Evolutionary conservation across 2,329 filamentous ascomycete species (phyloP).

Genomic region (Sarocladium kiliense): DNA sequence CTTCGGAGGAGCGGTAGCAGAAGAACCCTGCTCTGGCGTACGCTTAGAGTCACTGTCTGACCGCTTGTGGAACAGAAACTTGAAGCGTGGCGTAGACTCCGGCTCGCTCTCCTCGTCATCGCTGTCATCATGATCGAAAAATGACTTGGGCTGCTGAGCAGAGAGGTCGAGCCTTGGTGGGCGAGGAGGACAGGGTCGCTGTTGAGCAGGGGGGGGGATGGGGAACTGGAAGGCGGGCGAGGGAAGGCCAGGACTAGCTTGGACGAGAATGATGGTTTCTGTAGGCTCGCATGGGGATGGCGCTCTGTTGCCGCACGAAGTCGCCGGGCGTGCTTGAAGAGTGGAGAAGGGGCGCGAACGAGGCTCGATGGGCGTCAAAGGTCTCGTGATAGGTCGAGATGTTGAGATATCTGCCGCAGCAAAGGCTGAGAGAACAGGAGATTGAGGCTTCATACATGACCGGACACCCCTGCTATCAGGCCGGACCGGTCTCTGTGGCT

Average conservation of each 20-base stretch:
- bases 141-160: slow-evolving; percentile 29
- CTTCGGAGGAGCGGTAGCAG: neutral
- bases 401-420: slow-evolving; percentile 1
- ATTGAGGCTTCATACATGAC: slow-evolving; percentile 15
- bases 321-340: neutral
- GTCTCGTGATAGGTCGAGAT: neutral
- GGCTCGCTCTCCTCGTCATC: slow-evolving; percentile 33
- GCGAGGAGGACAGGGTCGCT: slow-evolving; percentile 22
- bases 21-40: neutral
- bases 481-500: slow-evolving; percentile 23
- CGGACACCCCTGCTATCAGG: slow-evolving; percentile 21
- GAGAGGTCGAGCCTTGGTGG: slow-evolving; percentile 14
- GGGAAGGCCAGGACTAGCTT: neutral
- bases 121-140: slow-evolving; percentile 46
- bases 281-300: neutral
- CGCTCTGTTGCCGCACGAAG: neutral
- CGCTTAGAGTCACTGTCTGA: slow-evolving; percentile 23
- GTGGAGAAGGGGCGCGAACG: neutral
- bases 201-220: neutral
- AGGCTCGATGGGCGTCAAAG: neutral
- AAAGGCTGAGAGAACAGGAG: slow-evolving; percentile 2
- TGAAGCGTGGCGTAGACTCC: slow-evolving; percentile 32
- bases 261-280: slow-evolving; percentile 5
- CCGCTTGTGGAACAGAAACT: slow-evolving; percentile 36
- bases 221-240: slow-evolving; percentile 6